Base-by-base conservation (phyloP, 2,329 filamentous ascomycete species). In the Ascochyta rabiei region DNA sequence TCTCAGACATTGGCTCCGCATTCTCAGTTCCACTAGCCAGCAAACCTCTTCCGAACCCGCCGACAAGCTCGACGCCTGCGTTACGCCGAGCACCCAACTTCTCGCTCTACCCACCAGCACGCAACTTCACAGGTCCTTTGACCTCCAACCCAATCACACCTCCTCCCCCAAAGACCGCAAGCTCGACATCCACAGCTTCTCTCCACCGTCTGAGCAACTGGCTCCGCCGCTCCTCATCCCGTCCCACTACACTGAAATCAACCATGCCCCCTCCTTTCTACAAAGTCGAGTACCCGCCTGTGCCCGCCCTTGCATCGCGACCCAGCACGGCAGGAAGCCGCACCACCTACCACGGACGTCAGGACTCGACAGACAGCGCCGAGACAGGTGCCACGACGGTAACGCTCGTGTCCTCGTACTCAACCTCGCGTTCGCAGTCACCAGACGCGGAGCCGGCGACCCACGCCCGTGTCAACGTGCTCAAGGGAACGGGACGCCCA, bases 1-100 rank as follows among this genome's bases (percentile, higher is more conserved):
- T 81, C n/a, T 77, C 70, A 4, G 77, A 79, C 33, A 81, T 81
- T 38, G 79, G 79, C 19, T 79, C 77, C 24, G 78, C 76, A 0
- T 77, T 81, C 56, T 79, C 77, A 5, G 69, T 73, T 4, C 78
- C 78, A 0, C 60, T 76, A 0, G 59, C 49, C 21, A 62, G 48
- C 52, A 72, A 70, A 47, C 61, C 68, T 0, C 57, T 70, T 4
- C 67, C 71, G 2, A 57, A 54, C 10, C 59, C 62, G 24, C 65
- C 61, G 5, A 48, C 62, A 12, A 23, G 48, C 19, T 49, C 24
- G 9, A 44, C 49, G 3, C 38, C 54, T 2, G 15, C 55, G 1
- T 45, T 63, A 18, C 61, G 62, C 19, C 52, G 54, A 37, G 59
- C 62, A n/a, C 62, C 61, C 12, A 61, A 62, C 39, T 62, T 71